Conservation (phyloP, 768 basidiomycete genomes). For the Kwoniella sp. region DNA sequence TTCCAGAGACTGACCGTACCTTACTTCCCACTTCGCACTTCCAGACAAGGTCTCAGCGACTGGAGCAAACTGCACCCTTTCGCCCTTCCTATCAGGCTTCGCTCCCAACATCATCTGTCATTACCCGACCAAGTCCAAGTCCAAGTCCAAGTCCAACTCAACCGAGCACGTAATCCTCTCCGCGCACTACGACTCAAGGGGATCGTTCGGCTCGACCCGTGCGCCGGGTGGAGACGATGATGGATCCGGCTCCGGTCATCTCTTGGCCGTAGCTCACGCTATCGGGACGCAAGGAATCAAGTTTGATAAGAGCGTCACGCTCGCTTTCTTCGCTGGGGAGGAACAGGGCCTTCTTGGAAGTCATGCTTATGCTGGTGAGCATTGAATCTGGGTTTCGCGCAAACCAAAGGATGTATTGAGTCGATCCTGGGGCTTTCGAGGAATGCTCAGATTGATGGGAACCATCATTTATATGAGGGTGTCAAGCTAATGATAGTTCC, state of each 20-base stretch:
- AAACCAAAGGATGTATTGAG: neutral
- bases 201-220: conserved; percentile 75
- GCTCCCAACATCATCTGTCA: conserved; percentile 82
- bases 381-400: neutral
- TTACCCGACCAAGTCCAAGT: conserved; percentile 65
- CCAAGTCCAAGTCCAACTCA: conserved; percentile 61
- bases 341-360: conserved; percentile 86
- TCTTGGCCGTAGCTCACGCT: conserved; percentile 78
- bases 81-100: conserved; percentile 70
- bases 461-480: neutral
- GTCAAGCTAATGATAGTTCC: neutral
- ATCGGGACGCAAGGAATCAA: conserved; percentile 68
- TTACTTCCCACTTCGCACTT: too few species aligned
- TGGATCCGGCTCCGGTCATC: conserved; percentile 67
- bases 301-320: conserved; percentile 76
- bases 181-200: conserved; percentile 89
- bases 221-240: conserved; percentile 71
- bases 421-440: too few species aligned
- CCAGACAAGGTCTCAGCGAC: conserved; percentile 64
- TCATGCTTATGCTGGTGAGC: conserved; percentile 74
- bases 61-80: conserved; percentile 73
- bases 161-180: conserved; percentile 73
- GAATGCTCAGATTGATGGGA: too few species aligned
- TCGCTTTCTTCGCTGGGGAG: conserved; percentile 85
- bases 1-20: too few species aligned